Evolutionary conservation across 495 filamentous ascomycete genomes (phyloP).

Genomic region (Pyrenula massariospora): DNA sequence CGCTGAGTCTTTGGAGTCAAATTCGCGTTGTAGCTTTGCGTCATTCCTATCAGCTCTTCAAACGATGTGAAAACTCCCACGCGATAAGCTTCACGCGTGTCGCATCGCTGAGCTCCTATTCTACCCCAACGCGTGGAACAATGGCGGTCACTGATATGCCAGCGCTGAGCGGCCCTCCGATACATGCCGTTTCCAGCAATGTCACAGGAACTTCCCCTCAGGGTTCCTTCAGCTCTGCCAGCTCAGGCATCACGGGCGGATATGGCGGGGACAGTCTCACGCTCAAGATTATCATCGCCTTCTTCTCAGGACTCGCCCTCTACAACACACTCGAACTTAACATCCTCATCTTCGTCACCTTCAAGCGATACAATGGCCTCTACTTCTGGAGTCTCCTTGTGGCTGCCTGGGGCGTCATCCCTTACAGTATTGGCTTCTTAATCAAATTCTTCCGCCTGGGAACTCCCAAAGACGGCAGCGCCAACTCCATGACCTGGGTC

Average conservation of each 20-base stretch:
- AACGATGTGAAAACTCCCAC: no score
- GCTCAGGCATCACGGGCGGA: slow-evolving; percentile 27
- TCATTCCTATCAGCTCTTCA: no score
- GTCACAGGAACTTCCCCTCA: neutral
- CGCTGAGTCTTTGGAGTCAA: neutral
- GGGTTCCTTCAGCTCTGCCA: neutral
- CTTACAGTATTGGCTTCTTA: slow-evolving; percentile 48
- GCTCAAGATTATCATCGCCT: slow-evolving; percentile 38
- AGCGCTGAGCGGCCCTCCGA: no score
- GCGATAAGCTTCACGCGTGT: no score
- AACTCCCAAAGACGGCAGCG: slow-evolving; percentile 5
- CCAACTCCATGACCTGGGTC: slow-evolving; percentile 23
- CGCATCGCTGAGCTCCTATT: no score
- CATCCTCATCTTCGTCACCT: slow-evolving; percentile 42
- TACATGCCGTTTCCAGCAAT: slow-evolving; percentile 22
- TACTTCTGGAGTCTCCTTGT: slow-evolving; percentile 49
- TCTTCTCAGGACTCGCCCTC: slow-evolving; percentile 39
- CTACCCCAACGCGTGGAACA: no score
- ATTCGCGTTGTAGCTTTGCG: neutral
- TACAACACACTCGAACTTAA: slow-evolving; percentile 45
- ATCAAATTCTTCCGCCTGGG: slow-evolving; percentile 43
- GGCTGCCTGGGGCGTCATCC: slow-evolving; percentile 40
- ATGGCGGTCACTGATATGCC: no score
- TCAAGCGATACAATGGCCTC: slow-evolving; percentile 36
- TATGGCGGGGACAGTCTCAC: slow-evolving; percentile 22